phyloP scores from a whole-genome alignment of 23 red algal species.

The Gracilaria gracilis region DNA sequence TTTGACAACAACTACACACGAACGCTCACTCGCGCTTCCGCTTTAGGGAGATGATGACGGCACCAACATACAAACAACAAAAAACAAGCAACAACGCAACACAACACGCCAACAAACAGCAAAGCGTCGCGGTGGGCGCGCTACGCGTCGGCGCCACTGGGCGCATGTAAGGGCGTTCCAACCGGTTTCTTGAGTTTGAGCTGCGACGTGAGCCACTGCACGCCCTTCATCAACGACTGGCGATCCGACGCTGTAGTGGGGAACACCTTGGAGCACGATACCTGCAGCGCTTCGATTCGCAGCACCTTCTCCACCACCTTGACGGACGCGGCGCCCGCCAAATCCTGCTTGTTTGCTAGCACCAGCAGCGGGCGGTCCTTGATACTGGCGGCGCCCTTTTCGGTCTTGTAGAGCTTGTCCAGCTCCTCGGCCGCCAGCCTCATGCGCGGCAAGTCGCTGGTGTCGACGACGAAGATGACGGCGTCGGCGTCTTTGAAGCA shows the following conservation, averaged over 20 bases:
- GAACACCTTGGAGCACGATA: conserved; percentile 50
- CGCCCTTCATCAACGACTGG: conserved; percentile 64
- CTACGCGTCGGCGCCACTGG: neutral
- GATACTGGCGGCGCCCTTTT: conserved; percentile 6
- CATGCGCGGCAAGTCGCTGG: conserved; percentile 66
- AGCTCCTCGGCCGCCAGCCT: conserved; percentile 72
- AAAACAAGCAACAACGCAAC: conserved; percentile 14
- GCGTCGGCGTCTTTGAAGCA: conserved; percentile 78
- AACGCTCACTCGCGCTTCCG: neutral
- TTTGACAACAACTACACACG: neutral
- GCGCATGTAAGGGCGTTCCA: conserved; percentile 15
- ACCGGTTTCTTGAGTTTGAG: conserved; percentile 67
- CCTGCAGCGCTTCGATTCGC: conserved; percentile 48
- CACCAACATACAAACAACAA: neutral
- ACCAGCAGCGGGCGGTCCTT: conserved; percentile 71
- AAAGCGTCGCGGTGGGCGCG: neutral
- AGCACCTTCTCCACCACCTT: conserved; percentile 68
- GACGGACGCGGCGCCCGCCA: conserved; percentile 19
- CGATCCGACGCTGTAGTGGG: conserved; percentile 45
- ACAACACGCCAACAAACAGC: conserved; percentile 16
- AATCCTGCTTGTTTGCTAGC: conserved; percentile 94
- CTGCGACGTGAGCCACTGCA: conserved; percentile 73
- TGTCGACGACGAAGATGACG: conserved; percentile 88
- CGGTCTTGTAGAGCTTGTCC: conserved; percentile 57
- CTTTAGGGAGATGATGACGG: conserved; percentile 6